A percentile compares a stretch with the other conserved stretches of the same genome.
These are phyloP conservation scores for Williopsis jadinii DNA, from an alignment of 1,139 yeast genomes.

Conservation along the genomic window DNA sequence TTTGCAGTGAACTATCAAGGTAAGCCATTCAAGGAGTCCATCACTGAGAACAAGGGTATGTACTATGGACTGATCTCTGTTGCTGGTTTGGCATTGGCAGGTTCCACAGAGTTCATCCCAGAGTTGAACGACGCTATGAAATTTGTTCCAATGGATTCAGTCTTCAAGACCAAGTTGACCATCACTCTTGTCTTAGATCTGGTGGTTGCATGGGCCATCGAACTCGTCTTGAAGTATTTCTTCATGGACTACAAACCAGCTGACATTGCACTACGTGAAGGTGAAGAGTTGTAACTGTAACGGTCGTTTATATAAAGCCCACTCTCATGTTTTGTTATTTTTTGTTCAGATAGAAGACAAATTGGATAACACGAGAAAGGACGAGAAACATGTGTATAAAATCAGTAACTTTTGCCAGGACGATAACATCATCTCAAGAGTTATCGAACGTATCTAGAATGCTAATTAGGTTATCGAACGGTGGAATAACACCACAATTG, in stretches of 20 bases:
- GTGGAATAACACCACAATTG: slow-evolving; percentile 21
- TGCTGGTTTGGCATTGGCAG: slow-evolving; percentile 79
- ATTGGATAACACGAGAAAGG: too few species aligned
- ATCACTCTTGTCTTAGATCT: slow-evolving; percentile 69
- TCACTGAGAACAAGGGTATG: slow-evolving; percentile 91
- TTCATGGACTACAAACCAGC: slow-evolving; percentile 91
- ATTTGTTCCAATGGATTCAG: slow-evolving; percentile 75
- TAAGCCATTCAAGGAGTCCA: slow-evolving; percentile 90
- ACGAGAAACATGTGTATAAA: too few species aligned
- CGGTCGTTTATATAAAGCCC: too few species aligned
- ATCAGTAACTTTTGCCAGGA: too few species aligned
- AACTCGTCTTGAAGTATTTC: slow-evolving; percentile 66
- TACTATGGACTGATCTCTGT: slow-evolving; percentile 92
- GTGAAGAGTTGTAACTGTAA: slow-evolving; percentile 1
- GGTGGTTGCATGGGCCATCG: slow-evolving; percentile 73
- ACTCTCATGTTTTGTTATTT: too few species aligned
- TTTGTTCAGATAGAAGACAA: too few species aligned
- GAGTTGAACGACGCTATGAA: slow-evolving; percentile 89
- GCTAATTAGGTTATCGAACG: slow-evolving; percentile 18
- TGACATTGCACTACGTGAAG: slow-evolving; percentile 59
- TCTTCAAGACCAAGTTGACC: slow-evolving; percentile 77
- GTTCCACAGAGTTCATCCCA: slow-evolving; percentile 92
- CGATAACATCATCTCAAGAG: too few species aligned
- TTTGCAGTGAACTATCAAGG: slow-evolving; percentile 98
- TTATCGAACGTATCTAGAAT: slow-evolving; percentile 1